Percentiles rank a stretch among this genome's conserved stretches.
phyloP scores from a whole-genome alignment of 495 filamentous ascomycete genomes.

The Daldinia bambusicola region DNA sequence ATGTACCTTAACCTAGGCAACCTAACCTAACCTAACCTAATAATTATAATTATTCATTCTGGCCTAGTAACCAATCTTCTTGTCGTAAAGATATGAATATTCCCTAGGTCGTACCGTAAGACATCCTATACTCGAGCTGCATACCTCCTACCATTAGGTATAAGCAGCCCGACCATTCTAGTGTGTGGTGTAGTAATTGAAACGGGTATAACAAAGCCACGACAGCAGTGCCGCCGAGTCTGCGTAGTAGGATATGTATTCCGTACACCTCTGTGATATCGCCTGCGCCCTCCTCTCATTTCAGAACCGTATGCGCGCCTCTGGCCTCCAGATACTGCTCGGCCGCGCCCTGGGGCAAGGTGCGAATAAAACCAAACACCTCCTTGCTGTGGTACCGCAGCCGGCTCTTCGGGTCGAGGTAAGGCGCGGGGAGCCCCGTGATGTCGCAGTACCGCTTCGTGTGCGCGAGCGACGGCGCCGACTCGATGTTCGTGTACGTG shows the following conservation, averaged over 20 bases:
- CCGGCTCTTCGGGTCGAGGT: conserved; percentile 92
- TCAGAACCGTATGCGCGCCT: conserved; percentile 91
- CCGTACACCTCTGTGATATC: conserved; percentile 7
- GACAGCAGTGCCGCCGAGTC: not conserved
- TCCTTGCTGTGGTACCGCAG: conserved; percentile 90
- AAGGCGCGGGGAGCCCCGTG: conserved; percentile 86
- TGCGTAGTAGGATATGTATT: not conserved
- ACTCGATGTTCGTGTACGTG: conserved; percentile 95
- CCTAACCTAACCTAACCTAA: no score
- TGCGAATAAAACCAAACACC: conserved; percentile 82
- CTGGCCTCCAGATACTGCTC: conserved; percentile 90
- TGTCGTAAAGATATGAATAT: not conserved
- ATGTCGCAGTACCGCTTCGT: conserved; percentile 91
- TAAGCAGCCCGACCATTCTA: no score
- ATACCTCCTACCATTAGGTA: not conserved
- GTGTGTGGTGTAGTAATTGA: not conserved
- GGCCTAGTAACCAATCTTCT: not conserved
- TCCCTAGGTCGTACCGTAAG: no score
- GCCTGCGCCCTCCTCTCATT: conserved; percentile 54
- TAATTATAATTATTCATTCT: not conserved
- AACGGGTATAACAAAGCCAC: conserved; percentile 4
- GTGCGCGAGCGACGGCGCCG: conserved; percentile 82
- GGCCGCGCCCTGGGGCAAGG: conserved; percentile 77
- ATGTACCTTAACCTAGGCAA: no score
- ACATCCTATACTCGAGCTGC: not conserved